phyloP scores from a whole-genome alignment of 2,329 filamentous ascomycete genomes.

The Kalmusia sp. region DNA sequence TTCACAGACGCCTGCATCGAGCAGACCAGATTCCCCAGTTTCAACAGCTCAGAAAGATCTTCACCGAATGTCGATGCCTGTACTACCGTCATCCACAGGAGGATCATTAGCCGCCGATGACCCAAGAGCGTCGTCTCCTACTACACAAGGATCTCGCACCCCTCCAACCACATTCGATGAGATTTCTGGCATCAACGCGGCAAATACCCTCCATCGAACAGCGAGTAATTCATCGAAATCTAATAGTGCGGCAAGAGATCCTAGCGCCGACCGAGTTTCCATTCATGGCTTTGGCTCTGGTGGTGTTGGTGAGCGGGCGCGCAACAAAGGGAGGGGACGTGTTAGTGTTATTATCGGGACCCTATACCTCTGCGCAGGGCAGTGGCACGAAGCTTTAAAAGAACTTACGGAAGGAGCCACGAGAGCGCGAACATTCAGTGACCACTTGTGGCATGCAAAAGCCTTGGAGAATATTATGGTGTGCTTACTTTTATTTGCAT shows the following conservation, averaged over 20 bases:
- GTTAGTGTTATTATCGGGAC: conserved; percentile 81
- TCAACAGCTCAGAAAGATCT: conserved; percentile 63
- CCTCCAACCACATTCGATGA: conserved; percentile 59
- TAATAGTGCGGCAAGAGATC: conserved; percentile 59
- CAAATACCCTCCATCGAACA: conserved; percentile 51
- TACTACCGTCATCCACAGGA: conserved; percentile 54
- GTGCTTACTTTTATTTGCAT: conserved; percentile 82
- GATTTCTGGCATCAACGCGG: conserved; percentile 42
- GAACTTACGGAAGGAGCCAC: conserved; percentile 82
- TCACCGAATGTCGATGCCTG: conserved; percentile 83
- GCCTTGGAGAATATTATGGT: conserved; percentile 87
- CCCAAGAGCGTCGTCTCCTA: conserved; percentile 33
- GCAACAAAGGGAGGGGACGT: conserved; percentile 81
- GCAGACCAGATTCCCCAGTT: conserved; percentile 40
- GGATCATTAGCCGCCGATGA: conserved; percentile 31
- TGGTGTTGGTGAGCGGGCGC: conserved; percentile 76
- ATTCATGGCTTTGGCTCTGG: conserved; percentile 69
- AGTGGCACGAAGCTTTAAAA: conserved; percentile 86
- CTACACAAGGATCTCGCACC: conserved; percentile 36
- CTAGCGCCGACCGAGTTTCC: conserved; percentile 67
- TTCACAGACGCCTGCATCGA: conserved; percentile 35
- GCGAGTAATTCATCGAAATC: conserved; percentile 33
- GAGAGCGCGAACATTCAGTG: conserved; percentile 78
- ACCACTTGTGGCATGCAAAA: conserved; percentile 98
- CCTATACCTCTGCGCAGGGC: conserved; percentile 85